Conservation (phyloP, 2,329 filamentous ascomycete genomes). For the Seiridium cupressi region DNA sequence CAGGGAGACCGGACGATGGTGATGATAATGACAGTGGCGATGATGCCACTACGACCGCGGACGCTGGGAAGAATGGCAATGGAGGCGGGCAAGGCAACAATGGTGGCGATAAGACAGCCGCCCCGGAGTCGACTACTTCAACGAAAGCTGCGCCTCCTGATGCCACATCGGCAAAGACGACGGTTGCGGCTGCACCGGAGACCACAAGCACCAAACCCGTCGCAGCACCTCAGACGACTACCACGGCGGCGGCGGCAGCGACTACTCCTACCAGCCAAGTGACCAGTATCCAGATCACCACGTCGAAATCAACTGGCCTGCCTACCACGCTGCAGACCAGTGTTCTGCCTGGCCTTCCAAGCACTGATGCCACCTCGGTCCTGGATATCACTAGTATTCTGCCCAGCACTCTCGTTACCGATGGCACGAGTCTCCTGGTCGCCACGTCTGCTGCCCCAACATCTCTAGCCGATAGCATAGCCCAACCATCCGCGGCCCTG, state of each 20-base stretch:
- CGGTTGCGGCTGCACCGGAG: background rate
- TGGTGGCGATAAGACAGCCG: background rate
- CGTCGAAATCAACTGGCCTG: background rate
- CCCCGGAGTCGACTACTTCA: background rate
- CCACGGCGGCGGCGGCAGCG: background rate
- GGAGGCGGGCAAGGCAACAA: background rate
- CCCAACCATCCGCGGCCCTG: background rate
- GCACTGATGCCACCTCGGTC: background rate
- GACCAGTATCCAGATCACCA: background rate
- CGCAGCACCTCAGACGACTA: background rate
- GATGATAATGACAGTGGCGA: background rate
- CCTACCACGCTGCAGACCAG: conserved; percentile 2
- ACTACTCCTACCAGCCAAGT: background rate
- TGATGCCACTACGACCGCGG: background rate
- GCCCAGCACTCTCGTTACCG: background rate
- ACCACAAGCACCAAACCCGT: background rate
- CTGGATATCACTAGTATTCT: background rate
- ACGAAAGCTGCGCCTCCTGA: background rate
- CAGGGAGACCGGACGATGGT: conserved; percentile 4
- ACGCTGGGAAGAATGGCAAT: background rate
- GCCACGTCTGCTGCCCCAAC: background rate
- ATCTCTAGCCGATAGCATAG: background rate
- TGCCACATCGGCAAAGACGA: background rate
- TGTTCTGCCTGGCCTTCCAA: background rate
- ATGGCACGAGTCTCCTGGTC: background rate